These are phyloP conservation scores for Lodderomyces metapsilosis DNA, from an alignment of 1,139 yeast genomes.

Conservation along the genomic window DNA sequence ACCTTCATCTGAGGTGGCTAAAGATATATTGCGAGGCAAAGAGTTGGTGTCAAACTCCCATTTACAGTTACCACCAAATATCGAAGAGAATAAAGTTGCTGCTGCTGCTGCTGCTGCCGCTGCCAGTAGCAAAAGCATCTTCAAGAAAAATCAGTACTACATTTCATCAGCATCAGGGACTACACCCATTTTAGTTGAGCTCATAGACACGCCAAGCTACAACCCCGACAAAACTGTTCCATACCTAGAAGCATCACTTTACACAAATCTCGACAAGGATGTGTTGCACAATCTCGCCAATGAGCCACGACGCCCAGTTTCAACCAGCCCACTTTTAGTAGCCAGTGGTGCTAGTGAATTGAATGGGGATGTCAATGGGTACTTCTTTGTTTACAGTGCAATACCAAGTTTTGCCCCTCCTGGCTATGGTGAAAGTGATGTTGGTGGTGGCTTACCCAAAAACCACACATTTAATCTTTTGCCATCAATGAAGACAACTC, in stretches of 20 bases:
- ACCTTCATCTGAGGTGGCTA: constrained; percentile 31
- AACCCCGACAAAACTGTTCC: constrained; percentile 67
- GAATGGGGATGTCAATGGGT: constrained; percentile 73
- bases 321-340: constrained; percentile 65
- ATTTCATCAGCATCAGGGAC: constrained; percentile 23
- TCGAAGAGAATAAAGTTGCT: not conserved
- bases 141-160: constrained; percentile 18
- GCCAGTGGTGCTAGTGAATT: constrained; percentile 79
- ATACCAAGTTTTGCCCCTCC: constrained; percentile 61
- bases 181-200: constrained; percentile 62
- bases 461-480: constrained; percentile 43
- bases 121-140: not conserved
- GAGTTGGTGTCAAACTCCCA: not conserved
- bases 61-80: not conserved
- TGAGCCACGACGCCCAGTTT: constrained; percentile 62
- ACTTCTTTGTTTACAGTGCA: constrained; percentile 65
- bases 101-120: not conserved
- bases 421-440: constrained; percentile 36
- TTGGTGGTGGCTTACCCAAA: constrained; percentile 14
- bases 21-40: constrained; percentile 5
- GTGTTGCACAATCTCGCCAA: constrained; percentile 61
- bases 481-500: constrained; percentile 49
- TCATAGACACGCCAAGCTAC: constrained; percentile 72
- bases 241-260: constrained; percentile 67
- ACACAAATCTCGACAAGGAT: constrained; percentile 57